Evolutionary conservation across 345 rosid species (phyloP), one percentile per base, ranked within the genome.

Genomic region (Linum trigynum): DNA sequence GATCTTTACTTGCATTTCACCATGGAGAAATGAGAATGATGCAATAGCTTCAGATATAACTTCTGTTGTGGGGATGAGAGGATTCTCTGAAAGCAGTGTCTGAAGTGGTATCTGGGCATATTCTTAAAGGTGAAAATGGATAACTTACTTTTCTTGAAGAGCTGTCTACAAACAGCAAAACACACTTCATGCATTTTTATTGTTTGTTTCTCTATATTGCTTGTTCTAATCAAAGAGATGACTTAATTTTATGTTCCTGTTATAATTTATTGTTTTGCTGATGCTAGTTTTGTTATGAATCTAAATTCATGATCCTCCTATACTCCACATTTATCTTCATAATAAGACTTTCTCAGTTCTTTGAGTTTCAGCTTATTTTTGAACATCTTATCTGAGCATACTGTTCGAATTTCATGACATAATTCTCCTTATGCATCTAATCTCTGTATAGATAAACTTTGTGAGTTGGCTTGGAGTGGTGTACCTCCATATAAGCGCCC

Each of bases 401-500:
- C 32, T 23, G 0, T 23, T 23, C 32, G 32, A 23, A 23, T 23
- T 23, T 23, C 32, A 23, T 5, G 51, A 14, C 51, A 9, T 45
- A 45, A 45, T 45, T 45, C 51, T 45, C 51, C 51, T 45, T 45
- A 23, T 23, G 0, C 10, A 5, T 48, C 15, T 55, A 63, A 59
- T 59, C 43, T 43, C 64, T 72, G 3, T 78, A 77, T 81, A 94
- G 99, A 94, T 63, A 86, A 81, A 72, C 75, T 94, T 76, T 95
- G 92, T 2, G 97, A 88, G 74, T 69, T 94, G 67, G 92, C 97
- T 42, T 94, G 99, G 99, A 94, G 92, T 85, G 97, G 99, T 75
- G 74, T 94, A 40, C 97, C 99, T 66, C 85, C 90, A 63, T 85
- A 88, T 62, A 90, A 88, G 96, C 88, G 99, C 15, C 95, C 97